phyloP scores from a whole-genome alignment of 441 rosid species.

The Arabidopsis lyrata region DNA sequence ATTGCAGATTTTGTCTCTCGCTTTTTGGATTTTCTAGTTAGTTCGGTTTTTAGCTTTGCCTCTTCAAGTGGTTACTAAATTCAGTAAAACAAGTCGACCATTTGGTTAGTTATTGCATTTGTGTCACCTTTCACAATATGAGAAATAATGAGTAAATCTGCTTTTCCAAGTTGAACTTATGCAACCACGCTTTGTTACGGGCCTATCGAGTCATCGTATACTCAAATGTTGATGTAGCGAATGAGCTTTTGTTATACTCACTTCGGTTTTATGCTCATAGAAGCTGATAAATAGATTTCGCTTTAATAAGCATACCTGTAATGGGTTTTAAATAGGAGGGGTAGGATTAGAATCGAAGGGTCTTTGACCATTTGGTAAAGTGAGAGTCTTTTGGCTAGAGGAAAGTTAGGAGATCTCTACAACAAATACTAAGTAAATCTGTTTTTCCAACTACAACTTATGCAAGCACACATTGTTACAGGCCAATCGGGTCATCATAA shows the following conservation, averaged over 20 bases:
- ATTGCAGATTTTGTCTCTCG: background rate
- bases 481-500: too few relatives aligned
- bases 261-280: background rate
- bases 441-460: background rate
- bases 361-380: background rate
- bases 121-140: background rate
- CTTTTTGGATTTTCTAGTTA: conserved; percentile 9
- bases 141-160: background rate
- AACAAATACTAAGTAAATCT: too few relatives aligned
- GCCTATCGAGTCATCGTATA: background rate
- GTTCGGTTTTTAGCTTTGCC: background rate
- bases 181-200: background rate
- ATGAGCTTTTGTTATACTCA: background rate
- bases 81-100: background rate
- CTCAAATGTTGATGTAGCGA: background rate
- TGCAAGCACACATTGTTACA: background rate
- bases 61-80: conserved; percentile 5
- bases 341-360: background rate
- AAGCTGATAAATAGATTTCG: background rate
- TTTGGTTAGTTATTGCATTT: background rate
- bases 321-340: background rate
- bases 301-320: background rate
- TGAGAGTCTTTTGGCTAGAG: background rate
- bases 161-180: background rate
- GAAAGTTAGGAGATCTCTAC: background rate